phyloP scores from a whole-genome alignment of 164 flowering plant genomes.

The Litsea cubeba region DNA sequence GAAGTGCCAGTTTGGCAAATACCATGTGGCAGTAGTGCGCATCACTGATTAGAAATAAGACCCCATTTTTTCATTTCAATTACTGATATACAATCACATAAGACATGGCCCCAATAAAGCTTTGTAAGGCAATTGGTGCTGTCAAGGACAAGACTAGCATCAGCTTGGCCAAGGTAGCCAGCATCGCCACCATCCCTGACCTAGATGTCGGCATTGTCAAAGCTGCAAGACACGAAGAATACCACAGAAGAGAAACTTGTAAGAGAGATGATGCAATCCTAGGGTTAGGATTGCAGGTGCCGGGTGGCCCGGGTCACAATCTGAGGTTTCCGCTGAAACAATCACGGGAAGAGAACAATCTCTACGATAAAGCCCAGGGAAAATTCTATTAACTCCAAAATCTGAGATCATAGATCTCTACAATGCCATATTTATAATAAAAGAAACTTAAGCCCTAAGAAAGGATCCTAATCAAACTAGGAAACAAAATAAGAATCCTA shows the following conservation, averaged over 20 bases:
- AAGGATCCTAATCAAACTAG: too few species aligned
- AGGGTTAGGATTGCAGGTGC: too few species aligned
- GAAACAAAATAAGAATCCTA: too few species aligned
- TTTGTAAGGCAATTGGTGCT: slow-evolving; percentile 70
- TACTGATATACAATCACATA: neutral
- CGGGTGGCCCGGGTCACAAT: too few species aligned
- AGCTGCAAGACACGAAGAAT: slow-evolving; percentile 87
- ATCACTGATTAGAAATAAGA: neutral
- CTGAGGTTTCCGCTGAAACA: too few species aligned
- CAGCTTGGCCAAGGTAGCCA: slow-evolving; percentile 44
- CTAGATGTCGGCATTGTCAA: slow-evolving; percentile 83
- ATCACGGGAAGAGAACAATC: too few species aligned
- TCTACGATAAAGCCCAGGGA: too few species aligned
- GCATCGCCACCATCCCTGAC: slow-evolving; percentile 53
- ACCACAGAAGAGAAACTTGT: slow-evolving; percentile 67
- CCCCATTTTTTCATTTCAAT: too few species aligned
- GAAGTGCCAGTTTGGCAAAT: slow-evolving; percentile 43
- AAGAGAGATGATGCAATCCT: slow-evolving; percentile 27
- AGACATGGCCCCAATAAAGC: slow-evolving; percentile 56
- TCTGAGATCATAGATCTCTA: too few species aligned
- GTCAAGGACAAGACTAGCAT: slow-evolving; percentile 69
- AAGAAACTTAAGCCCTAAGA: too few species aligned
- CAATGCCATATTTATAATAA: too few species aligned
- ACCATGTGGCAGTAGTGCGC: slow-evolving; percentile 50
- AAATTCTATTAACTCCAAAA: too few species aligned